phyloP scores from a whole-genome alignment of 2,329 filamentous ascomycete species.

The Pezizomycotina sp. region DNA sequence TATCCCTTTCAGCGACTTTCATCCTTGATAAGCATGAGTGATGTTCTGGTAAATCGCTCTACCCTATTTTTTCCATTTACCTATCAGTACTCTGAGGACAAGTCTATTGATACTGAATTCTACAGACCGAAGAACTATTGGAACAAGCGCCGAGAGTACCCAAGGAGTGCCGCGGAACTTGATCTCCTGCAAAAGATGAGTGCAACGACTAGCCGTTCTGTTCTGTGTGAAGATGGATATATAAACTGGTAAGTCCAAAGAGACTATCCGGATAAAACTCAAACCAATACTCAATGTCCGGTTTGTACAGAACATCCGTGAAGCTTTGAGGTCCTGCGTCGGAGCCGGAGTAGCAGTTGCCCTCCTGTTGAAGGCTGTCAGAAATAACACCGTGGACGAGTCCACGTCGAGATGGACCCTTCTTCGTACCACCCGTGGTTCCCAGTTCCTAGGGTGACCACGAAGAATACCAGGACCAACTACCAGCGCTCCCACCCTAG shows the following conservation, averaged over 20 bases:
- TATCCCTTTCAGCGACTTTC: slow-evolving; percentile 47
- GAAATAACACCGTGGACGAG: slow-evolving; percentile 24
- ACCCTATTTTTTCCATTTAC: too few species aligned
- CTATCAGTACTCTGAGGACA: too few species aligned
- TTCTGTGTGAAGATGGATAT: slow-evolving; percentile 43
- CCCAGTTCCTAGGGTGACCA: slow-evolving; percentile 22
- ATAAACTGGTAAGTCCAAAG: slow-evolving; percentile 41
- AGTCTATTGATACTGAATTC: too few species aligned
- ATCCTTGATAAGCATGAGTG: slow-evolving; percentile 33
- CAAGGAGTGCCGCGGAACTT: slow-evolving; percentile 34
- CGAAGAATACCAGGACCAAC: too few species aligned
- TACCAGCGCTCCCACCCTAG: too few species aligned
- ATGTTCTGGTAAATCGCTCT: too few species aligned
- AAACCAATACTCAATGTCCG: too few species aligned
- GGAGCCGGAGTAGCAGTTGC: slow-evolving; percentile 49
- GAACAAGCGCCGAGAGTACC: slow-evolving; percentile 27
- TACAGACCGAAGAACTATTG: slow-evolving; percentile 27
- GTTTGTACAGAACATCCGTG: slow-evolving; percentile 22
- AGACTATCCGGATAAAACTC: slow-evolving; percentile 31
- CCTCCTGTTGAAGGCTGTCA: slow-evolving; percentile 41
- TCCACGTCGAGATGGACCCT: slow-evolving; percentile 23
- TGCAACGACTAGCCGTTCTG: slow-evolving; percentile 39
- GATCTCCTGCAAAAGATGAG: slow-evolving; percentile 40
- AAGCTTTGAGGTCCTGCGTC: slow-evolving; percentile 49
- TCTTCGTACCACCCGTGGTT: slow-evolving; percentile 24